Evolutionary conservation across 306 rosid species (phyloP).

Genomic region (Castanospermum australe): DNA sequence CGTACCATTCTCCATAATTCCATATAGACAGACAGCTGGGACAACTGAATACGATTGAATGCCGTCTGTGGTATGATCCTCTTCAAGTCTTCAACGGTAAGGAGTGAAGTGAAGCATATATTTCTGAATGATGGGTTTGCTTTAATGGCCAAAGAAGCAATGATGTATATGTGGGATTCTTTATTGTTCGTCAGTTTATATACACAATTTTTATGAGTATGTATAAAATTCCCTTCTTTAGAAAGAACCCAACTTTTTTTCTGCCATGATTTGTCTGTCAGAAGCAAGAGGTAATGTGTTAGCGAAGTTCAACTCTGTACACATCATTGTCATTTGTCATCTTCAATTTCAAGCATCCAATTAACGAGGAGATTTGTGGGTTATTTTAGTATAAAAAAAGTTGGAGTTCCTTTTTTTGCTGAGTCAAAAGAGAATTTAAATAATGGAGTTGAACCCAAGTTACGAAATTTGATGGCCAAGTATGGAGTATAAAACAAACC

Average conservation of each 20-base stretch:
- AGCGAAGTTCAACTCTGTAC: neutral
- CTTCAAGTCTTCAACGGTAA: no score
- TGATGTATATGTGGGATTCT: neutral
- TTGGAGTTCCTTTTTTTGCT: constrained; percentile 10
- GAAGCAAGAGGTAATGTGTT: no score
- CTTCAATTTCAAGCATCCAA: constrained; percentile 10
- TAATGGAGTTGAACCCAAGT: neutral
- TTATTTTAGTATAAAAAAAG: neutral
- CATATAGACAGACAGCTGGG: no score
- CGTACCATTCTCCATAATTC: no score
- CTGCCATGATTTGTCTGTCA: no score
- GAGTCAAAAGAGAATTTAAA: neutral
- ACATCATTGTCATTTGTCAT: neutral
- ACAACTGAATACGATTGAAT: no score
- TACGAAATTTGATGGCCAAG: neutral
- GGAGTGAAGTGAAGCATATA: no score
- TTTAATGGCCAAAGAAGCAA: neutral
- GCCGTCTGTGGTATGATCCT: no score
- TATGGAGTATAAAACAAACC: constrained; percentile 6
- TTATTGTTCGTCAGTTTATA: no score
- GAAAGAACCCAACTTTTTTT: no score
- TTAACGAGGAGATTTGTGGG: neutral
- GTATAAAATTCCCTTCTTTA: no score
- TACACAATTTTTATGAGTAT: no score
- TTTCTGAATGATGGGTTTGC: neutral